Conservation (phyloP, 768 basidiomycete genomes). For the Epithele typhae region DNA sequence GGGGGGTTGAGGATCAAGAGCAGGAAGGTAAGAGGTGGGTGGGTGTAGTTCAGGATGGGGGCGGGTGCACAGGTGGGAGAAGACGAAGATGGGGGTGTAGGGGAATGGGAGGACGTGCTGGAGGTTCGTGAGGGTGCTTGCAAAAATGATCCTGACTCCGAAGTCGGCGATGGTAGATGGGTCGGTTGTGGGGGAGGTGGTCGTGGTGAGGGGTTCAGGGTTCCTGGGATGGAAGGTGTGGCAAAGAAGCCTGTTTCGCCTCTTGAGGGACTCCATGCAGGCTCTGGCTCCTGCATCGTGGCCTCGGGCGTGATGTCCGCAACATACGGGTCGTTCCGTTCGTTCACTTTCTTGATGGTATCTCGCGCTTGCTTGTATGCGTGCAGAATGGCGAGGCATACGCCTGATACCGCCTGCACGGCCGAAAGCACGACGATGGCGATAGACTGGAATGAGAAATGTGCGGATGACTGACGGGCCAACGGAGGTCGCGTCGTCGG, state of each 20-base stretch:
- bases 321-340: slow-evolving; percentile 1
- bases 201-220: slow-evolving; percentile 1
- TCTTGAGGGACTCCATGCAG: background rate
- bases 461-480: slow-evolving; percentile 8
- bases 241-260: background rate
- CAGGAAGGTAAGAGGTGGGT: slow-evolving; percentile 23
- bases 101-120: background rate
- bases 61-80: slow-evolving; percentile 16
- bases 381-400: slow-evolving; percentile 63
- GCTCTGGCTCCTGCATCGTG: background rate
- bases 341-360: slow-evolving; percentile 67
- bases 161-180: slow-evolving; percentile 7
- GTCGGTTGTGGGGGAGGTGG: background rate
- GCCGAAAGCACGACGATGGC: slow-evolving; percentile 70
- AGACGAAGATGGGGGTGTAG: slow-evolving; percentile 3
- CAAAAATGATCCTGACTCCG: slow-evolving; percentile 5
- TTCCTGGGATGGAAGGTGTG: slow-evolving; percentile 4
- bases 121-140: slow-evolving; percentile 6
- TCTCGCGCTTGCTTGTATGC: slow-evolving; percentile 59
- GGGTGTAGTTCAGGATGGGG: slow-evolving; percentile 18
- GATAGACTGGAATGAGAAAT: slow-evolving; percentile 43
- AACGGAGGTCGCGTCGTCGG: slow-evolving; percentile 8
- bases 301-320: background rate
- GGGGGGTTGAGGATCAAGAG: slow-evolving; percentile 23
- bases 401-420: slow-evolving; percentile 66